Conservation (phyloP, 2,329 filamentous ascomycete genomes). For the Alternaria consortialis region DNA sequence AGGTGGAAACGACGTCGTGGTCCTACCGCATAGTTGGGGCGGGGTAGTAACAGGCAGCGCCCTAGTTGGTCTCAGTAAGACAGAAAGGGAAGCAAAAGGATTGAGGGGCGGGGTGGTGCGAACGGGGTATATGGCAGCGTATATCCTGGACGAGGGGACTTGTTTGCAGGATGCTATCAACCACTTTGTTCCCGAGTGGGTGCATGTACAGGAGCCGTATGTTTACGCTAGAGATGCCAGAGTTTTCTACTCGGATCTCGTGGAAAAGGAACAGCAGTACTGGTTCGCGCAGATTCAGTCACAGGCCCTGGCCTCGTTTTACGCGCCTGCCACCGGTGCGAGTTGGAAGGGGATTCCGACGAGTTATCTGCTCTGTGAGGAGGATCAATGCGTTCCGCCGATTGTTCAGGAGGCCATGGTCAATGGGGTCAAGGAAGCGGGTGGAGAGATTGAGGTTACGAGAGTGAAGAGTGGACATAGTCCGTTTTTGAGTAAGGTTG, state of each 20-base stretch:
- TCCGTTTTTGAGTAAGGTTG: conserved; percentile 54
- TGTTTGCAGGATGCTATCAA: conserved; percentile 34
- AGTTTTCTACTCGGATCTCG: conserved; percentile 45
- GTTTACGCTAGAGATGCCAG: not conserved
- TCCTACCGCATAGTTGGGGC: conserved; percentile 58
- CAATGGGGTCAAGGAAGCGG: conserved; percentile 33
- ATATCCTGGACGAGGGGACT: conserved; percentile 47
- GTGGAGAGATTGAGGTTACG: conserved; percentile 42
- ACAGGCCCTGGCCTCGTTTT: conserved; percentile 40
- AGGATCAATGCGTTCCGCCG: conserved; percentile 47
- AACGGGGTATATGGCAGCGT: conserved; percentile 50
- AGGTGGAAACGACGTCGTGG: conserved; percentile 51
- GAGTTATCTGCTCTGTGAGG: conserved; percentile 50
- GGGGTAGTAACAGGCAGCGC: conserved; percentile 53
- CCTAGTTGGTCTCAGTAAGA: conserved; percentile 46
- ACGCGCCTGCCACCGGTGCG: conserved; percentile 34
- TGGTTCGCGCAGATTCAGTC: conserved; percentile 27
- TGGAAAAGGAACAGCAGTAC: conserved; percentile 29
- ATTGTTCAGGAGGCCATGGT: conserved; percentile 46
- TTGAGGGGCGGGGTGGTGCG: conserved; percentile 52
- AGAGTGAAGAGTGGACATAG: conserved; percentile 51
- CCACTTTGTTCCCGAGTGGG: not conserved
- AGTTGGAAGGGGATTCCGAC: conserved; percentile 49
- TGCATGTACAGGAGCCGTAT: not conserved
- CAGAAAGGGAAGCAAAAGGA: conserved; percentile 44